phyloP scores from a whole-genome alignment of 2,329 filamentous ascomycete genomes.

The Aureobasidium sp. region DNA sequence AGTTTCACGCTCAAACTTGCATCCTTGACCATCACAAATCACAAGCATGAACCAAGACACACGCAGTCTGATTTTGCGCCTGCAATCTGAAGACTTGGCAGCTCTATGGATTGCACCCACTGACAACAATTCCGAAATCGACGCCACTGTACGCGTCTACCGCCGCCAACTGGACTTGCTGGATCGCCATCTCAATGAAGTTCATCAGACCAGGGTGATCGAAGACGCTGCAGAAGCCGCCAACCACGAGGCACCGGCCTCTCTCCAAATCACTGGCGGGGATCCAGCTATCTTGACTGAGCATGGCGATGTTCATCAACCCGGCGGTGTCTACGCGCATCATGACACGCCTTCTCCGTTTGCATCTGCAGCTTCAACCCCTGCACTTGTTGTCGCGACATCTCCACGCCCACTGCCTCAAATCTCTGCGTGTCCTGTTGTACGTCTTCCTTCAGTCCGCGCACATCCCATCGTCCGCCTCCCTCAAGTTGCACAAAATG shows the following conservation, averaged over 20 bases:
- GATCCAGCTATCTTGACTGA: not conserved
- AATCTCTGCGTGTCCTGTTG: not conserved
- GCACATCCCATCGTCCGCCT: not conserved
- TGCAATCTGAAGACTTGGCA: not conserved
- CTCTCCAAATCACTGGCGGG: not conserved
- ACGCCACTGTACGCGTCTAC: not conserved
- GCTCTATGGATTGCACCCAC: not conserved
- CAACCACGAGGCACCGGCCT: not conserved
- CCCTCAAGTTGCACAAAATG: not conserved
- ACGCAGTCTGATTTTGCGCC: not conserved
- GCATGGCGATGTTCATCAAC: not conserved
- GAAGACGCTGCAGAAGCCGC: not conserved
- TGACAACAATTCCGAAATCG: not conserved
- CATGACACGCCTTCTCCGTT: not conserved
- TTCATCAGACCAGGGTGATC: not conserved
- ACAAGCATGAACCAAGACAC: not conserved
- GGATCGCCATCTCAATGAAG: not conserved
- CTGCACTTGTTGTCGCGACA: not conserved
- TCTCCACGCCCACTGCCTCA: not conserved
- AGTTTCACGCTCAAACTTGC: not conserved
- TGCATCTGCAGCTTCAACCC: not conserved
- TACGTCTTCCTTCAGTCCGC: not conserved
- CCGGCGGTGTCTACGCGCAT: not conserved
- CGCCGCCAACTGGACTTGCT: not conserved
- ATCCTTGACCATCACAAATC: not conserved